Percentiles rank a stretch among this genome's conserved stretches.
These are phyloP conservation scores for Schoenoplectus tabernaemontani DNA, from an alignment of 202 grass and related monocot genomes.

Conservation along the genomic window DNA sequence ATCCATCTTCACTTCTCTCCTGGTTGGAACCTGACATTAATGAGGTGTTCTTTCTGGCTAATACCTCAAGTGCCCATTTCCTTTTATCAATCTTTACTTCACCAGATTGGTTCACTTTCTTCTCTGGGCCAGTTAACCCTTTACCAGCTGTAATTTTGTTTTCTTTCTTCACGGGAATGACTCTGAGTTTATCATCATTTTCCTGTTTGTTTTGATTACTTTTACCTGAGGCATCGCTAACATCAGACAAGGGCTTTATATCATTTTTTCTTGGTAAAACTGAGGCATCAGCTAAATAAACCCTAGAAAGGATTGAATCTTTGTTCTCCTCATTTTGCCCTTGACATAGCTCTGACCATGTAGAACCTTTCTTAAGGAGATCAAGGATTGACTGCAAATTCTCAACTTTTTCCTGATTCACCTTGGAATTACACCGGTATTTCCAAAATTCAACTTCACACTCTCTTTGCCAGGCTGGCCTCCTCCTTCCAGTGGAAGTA, in stretches of 20 bases:
- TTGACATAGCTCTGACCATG: conserved; percentile 41
- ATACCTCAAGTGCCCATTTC: conserved; percentile 90
- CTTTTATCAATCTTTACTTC: conserved; percentile 66
- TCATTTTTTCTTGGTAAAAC: conserved; percentile 91
- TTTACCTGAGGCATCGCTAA: conserved; percentile 37
- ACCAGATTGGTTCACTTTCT: conserved; percentile 35
- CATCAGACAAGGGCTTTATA: conserved; percentile 66
- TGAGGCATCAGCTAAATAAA: conserved; percentile 97
- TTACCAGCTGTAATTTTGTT: conserved; percentile 27
- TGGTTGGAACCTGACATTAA: conserved; percentile 37
- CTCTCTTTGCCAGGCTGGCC: conserved; percentile 77
- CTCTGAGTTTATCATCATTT: conserved; percentile 24
- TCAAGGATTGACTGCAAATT: conserved; percentile 89
- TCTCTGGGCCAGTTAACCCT: conserved; percentile 24
- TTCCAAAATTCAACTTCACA: conserved; percentile 95
- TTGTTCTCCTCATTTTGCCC: conserved; percentile 35
- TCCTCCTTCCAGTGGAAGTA: conserved; percentile 57
- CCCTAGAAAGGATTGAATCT: conserved; percentile 70
- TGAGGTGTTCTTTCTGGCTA: conserved; percentile 84
- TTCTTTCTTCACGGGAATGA: conserved; percentile 37
- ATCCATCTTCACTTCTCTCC: conserved; percentile 47
- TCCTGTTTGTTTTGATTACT: conserved; percentile 27
- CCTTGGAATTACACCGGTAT: conserved; percentile 61
- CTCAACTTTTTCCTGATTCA: conserved; percentile 76
- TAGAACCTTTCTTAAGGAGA: conserved; percentile 56